Base-by-base conservation (phyloP, 768 basidiomycete genomes). In the Panaeolus papilionaceus region DNA sequence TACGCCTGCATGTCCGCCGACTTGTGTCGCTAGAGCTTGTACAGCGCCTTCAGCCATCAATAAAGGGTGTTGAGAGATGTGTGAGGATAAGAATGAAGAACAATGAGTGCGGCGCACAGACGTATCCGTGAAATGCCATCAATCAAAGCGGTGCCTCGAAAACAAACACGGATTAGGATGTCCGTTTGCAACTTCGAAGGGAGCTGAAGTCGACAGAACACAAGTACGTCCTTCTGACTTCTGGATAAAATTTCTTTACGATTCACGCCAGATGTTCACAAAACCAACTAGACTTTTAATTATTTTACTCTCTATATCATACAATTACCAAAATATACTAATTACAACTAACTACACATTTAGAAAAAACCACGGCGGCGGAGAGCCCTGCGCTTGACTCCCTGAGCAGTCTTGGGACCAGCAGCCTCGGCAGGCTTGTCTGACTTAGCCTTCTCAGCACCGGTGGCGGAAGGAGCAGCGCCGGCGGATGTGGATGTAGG, bases 1-100 rank as follows among this genome's bases (percentile, higher is more conserved):
- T n/a, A 96, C 85, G 20, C 91, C 89, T 3, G 86, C 76, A 73
- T 97, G 95, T 0, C 95, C 95, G 20, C 92, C 94, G 62, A 96
- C 94, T 79, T 95, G 92, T 20, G 85, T 79, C 10, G 76, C 75
- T 28, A 91, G 81, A 2, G 84, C 69, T 4, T 74, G 77, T 58
- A 9, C 47, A 49, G 47, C 20, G 20, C 47, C 47, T 49, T 20
- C 47, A 49, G 47, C 54, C 54, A 58, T 58, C 28, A 28, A 58
- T 58, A n/a, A 58, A 16, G 14, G 54, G 26, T 58, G 33, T 33
- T 33, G 54, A 12, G 33, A 37, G n/a, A 33, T 58, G 8, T 28
- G 1, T 28, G n/a, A 58, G 28, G 16, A 12, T 33, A 58, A 23
- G 26, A 58, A 33, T 58, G 26, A 9, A 58, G 54, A 58, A 37